Evolutionary conservation across 2,329 filamentous ascomycete species (phyloP).

Genomic region (Ceratocystis cubensis): DNA sequence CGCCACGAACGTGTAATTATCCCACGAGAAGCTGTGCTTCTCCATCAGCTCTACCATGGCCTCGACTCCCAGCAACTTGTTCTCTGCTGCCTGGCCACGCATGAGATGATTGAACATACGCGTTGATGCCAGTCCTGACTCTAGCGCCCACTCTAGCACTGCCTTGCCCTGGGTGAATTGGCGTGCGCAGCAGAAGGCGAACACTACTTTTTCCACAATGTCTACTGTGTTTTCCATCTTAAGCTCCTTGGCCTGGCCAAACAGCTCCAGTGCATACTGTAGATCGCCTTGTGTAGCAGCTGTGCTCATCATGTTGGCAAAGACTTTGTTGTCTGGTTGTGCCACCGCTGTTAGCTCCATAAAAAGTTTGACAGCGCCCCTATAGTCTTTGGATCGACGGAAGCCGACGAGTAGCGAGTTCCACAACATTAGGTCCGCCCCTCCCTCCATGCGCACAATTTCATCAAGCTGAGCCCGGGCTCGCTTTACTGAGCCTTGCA

Average conservation of each 20-base stretch:
- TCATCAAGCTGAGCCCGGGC: slow-evolving; percentile 18
- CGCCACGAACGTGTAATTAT: slow-evolving; percentile 38
- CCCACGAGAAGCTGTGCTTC: slow-evolving; percentile 35
- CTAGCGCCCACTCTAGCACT: slow-evolving; percentile 39
- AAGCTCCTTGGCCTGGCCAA: slow-evolving; percentile 46
- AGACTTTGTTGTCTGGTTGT: slow-evolving; percentile 50
- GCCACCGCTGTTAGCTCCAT: slow-evolving; percentile 41
- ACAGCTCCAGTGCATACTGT: slow-evolving; percentile 52
- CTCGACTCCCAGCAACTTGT: slow-evolving; percentile 40
- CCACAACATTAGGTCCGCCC: slow-evolving; percentile 52
- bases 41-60: slow-evolving; percentile 39
- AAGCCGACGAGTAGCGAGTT: slow-evolving; percentile 67
- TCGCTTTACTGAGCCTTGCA: slow-evolving; percentile 17
- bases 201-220: slow-evolving; percentile 18
- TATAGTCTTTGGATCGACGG: slow-evolving; percentile 51
- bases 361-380: slow-evolving; percentile 53
- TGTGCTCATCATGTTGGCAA: slow-evolving; percentile 62
- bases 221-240: slow-evolving; percentile 39
- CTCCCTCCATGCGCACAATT: slow-evolving; percentile 11
- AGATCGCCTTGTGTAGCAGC: slow-evolving; percentile 61
- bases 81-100: slow-evolving; percentile 51
- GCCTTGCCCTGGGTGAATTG: slow-evolving; percentile 29
- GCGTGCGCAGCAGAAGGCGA: slow-evolving; percentile 37
- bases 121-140: slow-evolving; percentile 40
- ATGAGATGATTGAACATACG: slow-evolving; percentile 71